These are phyloP conservation scores for Solanum medicagineum DNA, from an alignment of 257 asterid species.

Conservation along the genomic window DNA sequence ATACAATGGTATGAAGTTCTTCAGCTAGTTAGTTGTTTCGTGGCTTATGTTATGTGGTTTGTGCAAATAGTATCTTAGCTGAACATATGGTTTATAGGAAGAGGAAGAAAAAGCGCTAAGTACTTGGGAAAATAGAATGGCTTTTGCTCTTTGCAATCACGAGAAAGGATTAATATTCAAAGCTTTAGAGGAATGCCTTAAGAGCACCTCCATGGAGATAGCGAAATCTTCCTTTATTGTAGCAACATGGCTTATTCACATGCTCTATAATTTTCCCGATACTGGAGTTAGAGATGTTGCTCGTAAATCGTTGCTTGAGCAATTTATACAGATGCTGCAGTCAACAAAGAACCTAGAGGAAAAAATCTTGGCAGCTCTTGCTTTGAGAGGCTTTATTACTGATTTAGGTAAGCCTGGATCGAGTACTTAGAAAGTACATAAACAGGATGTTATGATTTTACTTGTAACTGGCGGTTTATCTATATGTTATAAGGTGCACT, in stretches of 20 bases:
- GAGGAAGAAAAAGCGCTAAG: constrained; percentile 56
- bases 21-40: not conserved
- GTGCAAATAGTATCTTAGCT: not conserved
- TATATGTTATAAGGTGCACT: constrained; percentile 31
- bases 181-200: constrained; percentile 62
- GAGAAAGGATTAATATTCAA: constrained; percentile 58
- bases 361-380: constrained; percentile 60
- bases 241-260: constrained; percentile 68
- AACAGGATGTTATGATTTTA: not conserved
- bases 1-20: constrained; percentile 23
- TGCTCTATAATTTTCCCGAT: constrained; percentile 58
- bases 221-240: constrained; percentile 53
- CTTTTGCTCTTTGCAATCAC: constrained; percentile 57
- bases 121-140: constrained; percentile 60
- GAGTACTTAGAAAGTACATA: not conserved
- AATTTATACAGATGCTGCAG: constrained; percentile 52
- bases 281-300: constrained; percentile 57
- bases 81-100: constrained; percentile 21
- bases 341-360: constrained; percentile 75
- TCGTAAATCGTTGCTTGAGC: constrained; percentile 55
- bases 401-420: constrained; percentile 39
- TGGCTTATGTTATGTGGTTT: not conserved
- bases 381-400: constrained; percentile 46
- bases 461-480: not conserved
- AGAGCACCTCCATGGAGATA: constrained; percentile 57